These are phyloP conservation scores for Myotisia sp. DNA, from an alignment of 2,329 filamentous ascomycete genomes.

Conservation along the genomic window DNA sequence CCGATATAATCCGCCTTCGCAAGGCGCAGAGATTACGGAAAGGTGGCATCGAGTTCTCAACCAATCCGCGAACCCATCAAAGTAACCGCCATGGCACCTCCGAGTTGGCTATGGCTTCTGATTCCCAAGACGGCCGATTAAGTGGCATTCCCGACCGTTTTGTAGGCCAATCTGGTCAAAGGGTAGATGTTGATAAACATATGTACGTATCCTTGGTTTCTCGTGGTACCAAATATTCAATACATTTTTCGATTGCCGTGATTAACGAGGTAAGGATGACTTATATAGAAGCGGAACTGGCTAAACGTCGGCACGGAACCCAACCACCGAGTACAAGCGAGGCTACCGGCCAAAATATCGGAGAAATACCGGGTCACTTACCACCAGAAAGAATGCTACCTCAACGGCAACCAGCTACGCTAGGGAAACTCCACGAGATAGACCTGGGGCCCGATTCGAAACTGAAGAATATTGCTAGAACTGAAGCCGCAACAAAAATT, in stretches of 20 bases:
- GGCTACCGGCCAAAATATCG: constrained; percentile 1
- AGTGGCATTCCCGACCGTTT: constrained; percentile 39
- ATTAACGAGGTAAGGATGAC: constrained; percentile 52
- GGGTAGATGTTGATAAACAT: constrained; percentile 45
- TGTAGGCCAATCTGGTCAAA: constrained; percentile 44
- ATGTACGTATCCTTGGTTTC: constrained; percentile 39
- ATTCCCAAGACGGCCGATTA: constrained; percentile 23
- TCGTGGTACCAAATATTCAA: neutral
- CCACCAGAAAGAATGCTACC: constrained; percentile 16
- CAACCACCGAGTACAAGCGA: constrained; percentile 6
- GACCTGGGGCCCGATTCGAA: constrained; percentile 38
- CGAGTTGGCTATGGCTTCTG: constrained; percentile 18
- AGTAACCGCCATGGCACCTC: constrained; percentile 13
- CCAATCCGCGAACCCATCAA: constrained; percentile 15
- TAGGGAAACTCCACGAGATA: constrained; percentile 44
- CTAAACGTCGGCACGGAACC: constrained; percentile 30
- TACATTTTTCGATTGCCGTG: constrained; percentile 10
- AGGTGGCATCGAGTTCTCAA: constrained; percentile 35
- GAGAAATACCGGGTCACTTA: neutral
- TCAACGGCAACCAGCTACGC: constrained; percentile 36
- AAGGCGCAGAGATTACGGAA: constrained; percentile 25
- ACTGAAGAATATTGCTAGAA: constrained; percentile 30
- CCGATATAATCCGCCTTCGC: constrained; percentile 26
- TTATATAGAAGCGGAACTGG: constrained; percentile 53
- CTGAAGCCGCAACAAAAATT: constrained; percentile 31